Conservation (phyloP, 1,284 basidiomycete species). For the Boletus smithii region DNA sequence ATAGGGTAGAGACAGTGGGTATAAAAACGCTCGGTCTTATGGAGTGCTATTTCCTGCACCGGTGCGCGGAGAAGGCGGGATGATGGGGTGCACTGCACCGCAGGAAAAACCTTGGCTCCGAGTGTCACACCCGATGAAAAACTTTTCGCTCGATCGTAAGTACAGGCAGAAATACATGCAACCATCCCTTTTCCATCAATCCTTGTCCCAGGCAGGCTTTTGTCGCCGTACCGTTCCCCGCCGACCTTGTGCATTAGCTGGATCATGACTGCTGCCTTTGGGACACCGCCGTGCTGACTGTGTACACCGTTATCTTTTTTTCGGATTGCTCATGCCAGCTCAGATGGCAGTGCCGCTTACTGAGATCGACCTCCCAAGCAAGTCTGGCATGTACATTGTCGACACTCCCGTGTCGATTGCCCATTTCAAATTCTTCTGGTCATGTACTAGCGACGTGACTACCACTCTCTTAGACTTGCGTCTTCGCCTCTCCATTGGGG, state of each 20-base stretch:
- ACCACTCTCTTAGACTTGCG: slow-evolving; percentile 55
- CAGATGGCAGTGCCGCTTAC: too few relatives aligned
- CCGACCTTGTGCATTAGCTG: slow-evolving; percentile 9
- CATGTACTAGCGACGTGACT: too few relatives aligned
- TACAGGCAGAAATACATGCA: slow-evolving; percentile 3
- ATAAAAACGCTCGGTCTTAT: slow-evolving; percentile 8
- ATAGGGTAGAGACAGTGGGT: slow-evolving; percentile 2
- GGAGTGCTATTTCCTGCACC: slow-evolving; percentile 7
- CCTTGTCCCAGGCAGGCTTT: slow-evolving; percentile 1
- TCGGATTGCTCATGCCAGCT: not conserved
- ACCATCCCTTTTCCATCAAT: slow-evolving; percentile 7
- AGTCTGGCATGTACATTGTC: not conserved
- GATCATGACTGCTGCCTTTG: too few relatives aligned
- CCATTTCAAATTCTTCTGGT: not conserved
- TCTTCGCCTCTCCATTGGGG: slow-evolving; percentile 59
- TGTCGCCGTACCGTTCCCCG: slow-evolving; percentile 6
- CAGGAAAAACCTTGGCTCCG: too few relatives aligned
- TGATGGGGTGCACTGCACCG: slow-evolving; percentile 6
- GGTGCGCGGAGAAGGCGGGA: slow-evolving; percentile 18
- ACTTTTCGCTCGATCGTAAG: slow-evolving; percentile 6
- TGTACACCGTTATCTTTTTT: not conserved
- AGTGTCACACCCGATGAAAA: not conserved
- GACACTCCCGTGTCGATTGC: too few relatives aligned
- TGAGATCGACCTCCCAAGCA: not conserved
- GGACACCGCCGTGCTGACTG: slow-evolving; percentile 1